Evolutionary conservation across 768 basidiomycete genomes (phyloP).

Genomic region (Cystobasidium tubakii): DNA sequence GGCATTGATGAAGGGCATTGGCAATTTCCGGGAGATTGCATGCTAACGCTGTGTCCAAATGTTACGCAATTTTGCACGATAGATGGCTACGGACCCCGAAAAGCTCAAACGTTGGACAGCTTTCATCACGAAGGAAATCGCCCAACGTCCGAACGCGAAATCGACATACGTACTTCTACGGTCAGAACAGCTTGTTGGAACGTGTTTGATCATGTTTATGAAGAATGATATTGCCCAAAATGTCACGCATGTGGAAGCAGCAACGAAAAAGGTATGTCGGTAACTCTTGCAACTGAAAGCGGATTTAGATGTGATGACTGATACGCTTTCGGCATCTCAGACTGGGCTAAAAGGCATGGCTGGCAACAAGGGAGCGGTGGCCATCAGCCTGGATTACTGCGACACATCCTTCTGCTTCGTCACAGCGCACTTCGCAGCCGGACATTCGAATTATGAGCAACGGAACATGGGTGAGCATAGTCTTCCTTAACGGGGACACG

Average conservation of each 20-base stretch:
- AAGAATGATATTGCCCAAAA: conserved; percentile 68
- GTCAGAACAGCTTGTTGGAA: conserved; percentile 96
- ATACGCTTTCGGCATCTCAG: conserved; percentile 53
- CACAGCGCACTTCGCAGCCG: conserved; percentile 94
- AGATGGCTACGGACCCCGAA: conserved; percentile 45
- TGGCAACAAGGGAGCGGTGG: conserved; percentile 94
- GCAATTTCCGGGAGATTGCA: no score
- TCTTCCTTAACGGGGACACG: conserved; percentile 41
- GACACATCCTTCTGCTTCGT: conserved; percentile 91
- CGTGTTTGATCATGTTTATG: conserved; percentile 78
- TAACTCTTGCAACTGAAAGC: no score
- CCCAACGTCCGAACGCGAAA: conserved; percentile 62
- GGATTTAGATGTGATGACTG: conserved; percentile 60
- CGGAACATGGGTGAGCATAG: conserved; percentile 56
- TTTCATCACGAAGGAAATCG: conserved; percentile 71
- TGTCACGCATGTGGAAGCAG: conserved; percentile 85
- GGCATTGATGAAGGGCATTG: not conserved
- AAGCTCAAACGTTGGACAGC: conserved; percentile 73
- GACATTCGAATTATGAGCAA: conserved; percentile 80
- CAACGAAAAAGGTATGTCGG: conserved; percentile 64
- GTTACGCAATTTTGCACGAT: no score
- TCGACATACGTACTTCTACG: conserved; percentile 75
- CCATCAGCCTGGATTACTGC: conserved; percentile 81
- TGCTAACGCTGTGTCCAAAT: no score
- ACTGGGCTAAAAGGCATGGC: conserved; percentile 70